These are phyloP conservation scores for Diaporthe aspalathi DNA, from an alignment of 2,329 filamentous ascomycete species.

Conservation along the genomic window DNA sequence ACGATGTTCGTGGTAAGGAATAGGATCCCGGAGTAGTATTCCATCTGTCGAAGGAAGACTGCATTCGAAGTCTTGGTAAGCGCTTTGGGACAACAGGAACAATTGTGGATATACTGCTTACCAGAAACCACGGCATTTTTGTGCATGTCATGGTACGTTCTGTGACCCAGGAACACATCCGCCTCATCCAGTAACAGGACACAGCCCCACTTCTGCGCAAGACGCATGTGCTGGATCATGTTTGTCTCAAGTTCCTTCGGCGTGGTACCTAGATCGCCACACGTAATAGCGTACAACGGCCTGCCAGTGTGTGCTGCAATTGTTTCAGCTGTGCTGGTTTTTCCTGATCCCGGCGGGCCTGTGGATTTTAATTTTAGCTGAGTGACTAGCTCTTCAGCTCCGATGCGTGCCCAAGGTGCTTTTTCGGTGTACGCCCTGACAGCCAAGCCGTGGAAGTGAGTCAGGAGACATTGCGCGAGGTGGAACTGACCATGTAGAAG, in stretches of 20 bases:
- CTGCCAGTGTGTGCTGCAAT: constrained; percentile 35
- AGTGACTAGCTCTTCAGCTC: too few relatives aligned
- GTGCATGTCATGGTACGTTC: constrained; percentile 30
- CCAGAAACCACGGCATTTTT: constrained; percentile 41
- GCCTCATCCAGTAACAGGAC: constrained; percentile 48
- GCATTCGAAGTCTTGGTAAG: neutral
- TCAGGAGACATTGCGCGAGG: too few relatives aligned
- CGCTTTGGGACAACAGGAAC: too few relatives aligned
- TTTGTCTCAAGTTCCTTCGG: constrained; percentile 38
- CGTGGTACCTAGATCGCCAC: constrained; percentile 40
- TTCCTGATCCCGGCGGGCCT: constrained; percentile 27
- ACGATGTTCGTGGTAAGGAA: constrained; percentile 43
- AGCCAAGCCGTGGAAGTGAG: too few relatives aligned
- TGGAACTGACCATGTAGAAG: too few relatives aligned
- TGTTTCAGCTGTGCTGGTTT: constrained; percentile 39
- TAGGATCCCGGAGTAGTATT: constrained; percentile 43
- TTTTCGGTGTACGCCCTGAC: too few relatives aligned
- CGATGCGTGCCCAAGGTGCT: too few relatives aligned
- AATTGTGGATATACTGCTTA: too few relatives aligned
- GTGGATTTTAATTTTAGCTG: neutral
- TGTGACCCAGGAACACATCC: constrained; percentile 40
- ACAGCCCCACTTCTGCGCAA: constrained; percentile 45
- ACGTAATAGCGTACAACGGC: constrained; percentile 39
- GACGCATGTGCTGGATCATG: constrained; percentile 38
- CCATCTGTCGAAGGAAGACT: constrained; percentile 41